Percentiles rank a stretch among this genome's conserved stretches.
These are phyloP conservation scores for Rhizophagus sp. DNA, from an alignment of 192 early-diverging fungal genomes.

Conservation along the genomic window DNA sequence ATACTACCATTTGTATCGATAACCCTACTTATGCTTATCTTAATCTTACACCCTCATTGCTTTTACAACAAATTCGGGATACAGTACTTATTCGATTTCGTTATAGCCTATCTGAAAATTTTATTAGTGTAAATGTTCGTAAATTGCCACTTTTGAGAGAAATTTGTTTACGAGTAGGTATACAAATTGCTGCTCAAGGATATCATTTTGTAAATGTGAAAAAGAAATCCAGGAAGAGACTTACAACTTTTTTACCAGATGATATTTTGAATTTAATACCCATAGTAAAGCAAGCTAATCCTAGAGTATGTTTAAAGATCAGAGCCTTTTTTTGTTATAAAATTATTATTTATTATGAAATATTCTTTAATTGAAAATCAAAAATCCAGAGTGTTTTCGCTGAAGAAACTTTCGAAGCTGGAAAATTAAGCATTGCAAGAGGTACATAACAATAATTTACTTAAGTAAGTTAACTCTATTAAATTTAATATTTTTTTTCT, in stretches of 20 bases:
- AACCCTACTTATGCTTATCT: constrained; percentile 42
- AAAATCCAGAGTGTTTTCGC: constrained; percentile 68
- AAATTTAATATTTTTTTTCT: constrained; percentile 1
- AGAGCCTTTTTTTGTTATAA: neutral
- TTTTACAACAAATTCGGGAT: constrained; percentile 59
- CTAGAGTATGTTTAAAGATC: constrained; percentile 37
- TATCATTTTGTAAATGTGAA: constrained; percentile 66
- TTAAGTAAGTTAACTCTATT: neutral
- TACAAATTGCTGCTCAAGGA: constrained; percentile 79
- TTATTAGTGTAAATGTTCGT: constrained; percentile 51
- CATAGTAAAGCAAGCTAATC: constrained; percentile 68
- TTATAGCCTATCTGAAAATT: constrained; percentile 60
- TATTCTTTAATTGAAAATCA: neutral
- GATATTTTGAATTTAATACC: constrained; percentile 76
- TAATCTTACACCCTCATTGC: constrained; percentile 60
- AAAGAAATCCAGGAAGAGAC: constrained; percentile 51
- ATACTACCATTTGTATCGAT: constrained; percentile 35
- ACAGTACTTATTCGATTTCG: constrained; percentile 78
- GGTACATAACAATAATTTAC: constrained; percentile 27
- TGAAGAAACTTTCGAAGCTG: constrained; percentile 89
- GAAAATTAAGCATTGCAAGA: constrained; percentile 72
- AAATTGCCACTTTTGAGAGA: constrained; percentile 77
- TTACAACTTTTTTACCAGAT: constrained; percentile 59
- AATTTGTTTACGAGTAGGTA: constrained; percentile 79
- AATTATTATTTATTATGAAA: neutral